Evolutionary conservation across 208 protist species (phyloP), one percentile per base, ranked within the genome.

Genomic region (Trypanosomatidae sp.): DNA sequence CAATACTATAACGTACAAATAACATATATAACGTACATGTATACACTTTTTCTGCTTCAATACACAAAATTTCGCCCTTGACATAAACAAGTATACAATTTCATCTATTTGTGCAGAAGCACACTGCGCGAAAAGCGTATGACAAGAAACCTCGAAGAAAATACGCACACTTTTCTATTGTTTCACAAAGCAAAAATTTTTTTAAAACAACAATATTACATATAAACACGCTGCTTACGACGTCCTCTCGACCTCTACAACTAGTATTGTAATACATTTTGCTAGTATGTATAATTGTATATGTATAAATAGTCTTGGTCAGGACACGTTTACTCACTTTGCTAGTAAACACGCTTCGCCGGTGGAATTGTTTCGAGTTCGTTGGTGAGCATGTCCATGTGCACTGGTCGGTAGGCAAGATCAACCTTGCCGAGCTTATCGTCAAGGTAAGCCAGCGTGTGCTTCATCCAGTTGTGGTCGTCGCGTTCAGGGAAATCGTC

Each of bases 381-480:
- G 56, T 71, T 93, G 44, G 88, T 95, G 18, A 97, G 56, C 54
- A 78, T 96, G 40, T 96, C 66, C 21, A 64, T 69, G 51, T 96
- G 85, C 32, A 97, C 96, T 5, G 84, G 72, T 51, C 96, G 78
- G 77, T 98, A 98, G 19, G 87, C 81, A 6, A 98, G 71, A 16
- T 63, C 69, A 7, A 96, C 86, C 41, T 96, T 88, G 49, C 86
- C 89, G 46, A 51, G 86, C 22, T 86, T 58, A 41, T 86, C 71
- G 64, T 97, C 91, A 2, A 98, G 56, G 56, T 85, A 98, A 6
- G 89, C 84, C 13, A 99, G 71, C 0, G 98, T 98, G 77, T 99
- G 98, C 77, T 99, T 99, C 90, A 98, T 97, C 98, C 98, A 99
- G 60, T 98, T 94, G 46, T 79, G 79, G 64, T 99, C 96, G 56